A percentile compares a stretch with the other conserved stretches of the same genome.
Evolutionary conservation across 768 basidiomycete species (phyloP).

Genomic region (Amanita pallidorosea): DNA sequence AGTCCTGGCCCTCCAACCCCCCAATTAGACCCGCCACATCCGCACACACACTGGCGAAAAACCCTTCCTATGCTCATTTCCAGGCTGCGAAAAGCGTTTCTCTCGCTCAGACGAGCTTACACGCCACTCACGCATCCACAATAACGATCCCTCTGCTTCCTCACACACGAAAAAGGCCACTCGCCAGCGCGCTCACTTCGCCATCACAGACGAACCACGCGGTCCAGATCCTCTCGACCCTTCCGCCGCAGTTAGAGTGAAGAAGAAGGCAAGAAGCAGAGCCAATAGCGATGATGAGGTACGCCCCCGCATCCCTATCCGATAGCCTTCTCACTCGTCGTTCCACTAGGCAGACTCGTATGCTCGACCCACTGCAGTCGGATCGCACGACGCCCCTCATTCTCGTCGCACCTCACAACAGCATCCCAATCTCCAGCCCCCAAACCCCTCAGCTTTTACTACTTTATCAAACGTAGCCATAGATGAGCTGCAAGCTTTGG

Average conservation of each 20-base stretch:
- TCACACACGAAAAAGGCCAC: conserved; percentile 15
- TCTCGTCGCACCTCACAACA: conserved; percentile 20
- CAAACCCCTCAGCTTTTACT: conserved; percentile 42
- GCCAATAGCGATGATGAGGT: conserved; percentile 83
- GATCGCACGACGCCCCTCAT: conserved; percentile 32
- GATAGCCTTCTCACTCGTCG: conserved; percentile 6
- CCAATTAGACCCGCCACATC: conserved; percentile 83
- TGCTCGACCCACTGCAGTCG: conserved; percentile 42
- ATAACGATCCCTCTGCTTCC: conserved; percentile 35
- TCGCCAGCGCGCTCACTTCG: conserved; percentile 10
- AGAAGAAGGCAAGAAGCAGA: conserved; percentile 72
- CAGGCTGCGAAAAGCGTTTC: conserved; percentile 97
- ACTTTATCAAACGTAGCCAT: conserved; percentile 69
- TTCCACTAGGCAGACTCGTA: conserved; percentile 39
- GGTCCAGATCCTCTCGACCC: conserved; percentile 4
- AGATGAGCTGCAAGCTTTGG: conserved; percentile 83
- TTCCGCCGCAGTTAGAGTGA: conserved; percentile 26
- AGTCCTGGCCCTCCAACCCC: conserved; percentile 8
- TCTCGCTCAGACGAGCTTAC: conserved; percentile 98
- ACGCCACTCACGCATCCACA: conserved; percentile 90
- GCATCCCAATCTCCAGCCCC: conserved; percentile 12
- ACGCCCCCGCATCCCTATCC: conserved; percentile 18
- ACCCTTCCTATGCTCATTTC: conserved; percentile 85
- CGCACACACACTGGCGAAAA: conserved; percentile 98
- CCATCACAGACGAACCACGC: conserved; percentile 9